A percentile compares a stretch with the other conserved stretches of the same genome.
Evolutionary conservation across 1,284 basidiomycete species (phyloP).

Genomic region (Ustilago curta): DNA sequence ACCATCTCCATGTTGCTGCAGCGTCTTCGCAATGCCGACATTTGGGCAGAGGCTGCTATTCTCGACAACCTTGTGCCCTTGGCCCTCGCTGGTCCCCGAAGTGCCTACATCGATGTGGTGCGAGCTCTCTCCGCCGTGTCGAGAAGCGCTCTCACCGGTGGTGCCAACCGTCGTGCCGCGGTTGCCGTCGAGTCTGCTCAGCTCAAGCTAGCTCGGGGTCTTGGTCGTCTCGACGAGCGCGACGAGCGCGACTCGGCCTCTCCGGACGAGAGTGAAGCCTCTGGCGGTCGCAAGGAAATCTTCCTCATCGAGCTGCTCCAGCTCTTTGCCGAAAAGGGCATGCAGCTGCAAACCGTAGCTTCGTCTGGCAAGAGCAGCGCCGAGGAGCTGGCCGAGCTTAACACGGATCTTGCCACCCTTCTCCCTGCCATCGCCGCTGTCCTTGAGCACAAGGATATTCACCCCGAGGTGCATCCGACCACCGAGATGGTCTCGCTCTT

Average conservation of each 20-base stretch:
- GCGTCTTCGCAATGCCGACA: slow-evolving; percentile 83
- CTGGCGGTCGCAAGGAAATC: slow-evolving; percentile 61
- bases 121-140: slow-evolving; percentile 87
- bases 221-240: slow-evolving; percentile 49
- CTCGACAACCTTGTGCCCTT: slow-evolving; percentile 91
- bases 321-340: slow-evolving; percentile 90
- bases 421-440: slow-evolving; percentile 90
- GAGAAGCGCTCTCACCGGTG: slow-evolving; percentile 74
- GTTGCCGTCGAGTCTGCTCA: slow-evolving; percentile 68
- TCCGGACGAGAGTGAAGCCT: slow-evolving; percentile 86
- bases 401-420: slow-evolving; percentile 70
- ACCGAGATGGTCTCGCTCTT: slow-evolving; percentile 82
- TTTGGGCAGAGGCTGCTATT: slow-evolving; percentile 87
- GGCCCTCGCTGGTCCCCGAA: slow-evolving; percentile 81
- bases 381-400: slow-evolving; percentile 61
- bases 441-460: slow-evolving; percentile 80
- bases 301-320: slow-evolving; percentile 88
- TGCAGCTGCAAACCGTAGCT: slow-evolving; percentile 85
- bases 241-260: slow-evolving; percentile 66
- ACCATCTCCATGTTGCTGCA: slow-evolving; percentile 89
- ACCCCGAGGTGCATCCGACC: slow-evolving; percentile 75
- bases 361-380: slow-evolving; percentile 70
- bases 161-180: slow-evolving; percentile 45
- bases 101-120: slow-evolving; percentile 85
- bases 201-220: slow-evolving; percentile 54